Conservation (phyloP, 2,329 filamentous ascomycete genomes). For the Stachybotrys echinatus region DNA sequence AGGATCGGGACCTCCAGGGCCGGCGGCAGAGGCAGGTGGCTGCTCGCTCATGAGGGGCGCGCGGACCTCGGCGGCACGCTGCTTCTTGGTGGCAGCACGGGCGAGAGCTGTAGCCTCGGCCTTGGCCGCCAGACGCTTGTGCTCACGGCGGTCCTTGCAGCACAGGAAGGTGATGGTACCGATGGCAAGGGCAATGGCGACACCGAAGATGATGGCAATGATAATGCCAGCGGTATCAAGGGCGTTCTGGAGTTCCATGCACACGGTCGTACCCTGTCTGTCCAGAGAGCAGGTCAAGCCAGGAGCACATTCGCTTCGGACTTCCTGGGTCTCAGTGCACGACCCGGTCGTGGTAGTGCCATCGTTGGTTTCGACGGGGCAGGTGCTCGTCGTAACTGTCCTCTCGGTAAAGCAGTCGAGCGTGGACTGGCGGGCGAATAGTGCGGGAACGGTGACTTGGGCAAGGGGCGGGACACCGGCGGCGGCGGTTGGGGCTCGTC, state of each 20-base stretch:
- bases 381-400: conserved; percentile 28
- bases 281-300: conserved; percentile 40
- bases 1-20: conserved; percentile 20
- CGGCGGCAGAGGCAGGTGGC: conserved; percentile 13
- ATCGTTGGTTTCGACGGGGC: conserved; percentile 32
- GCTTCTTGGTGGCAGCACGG: conserved; percentile 40
- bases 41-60: conserved; percentile 31
- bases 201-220: conserved; percentile 41
- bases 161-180: conserved; percentile 42
- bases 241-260: conserved; percentile 21
- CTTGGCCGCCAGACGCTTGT: conserved; percentile 36
- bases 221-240: conserved; percentile 41
- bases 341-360: conserved; percentile 25
- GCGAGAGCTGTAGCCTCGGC: conserved; percentile 46
- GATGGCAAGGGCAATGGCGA: conserved; percentile 30
- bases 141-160: conserved; percentile 42
- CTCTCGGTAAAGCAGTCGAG: conserved; percentile 31
- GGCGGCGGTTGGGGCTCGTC: conserved; percentile 17
- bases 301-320: conserved; percentile 33
- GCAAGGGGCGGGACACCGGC: conserved; percentile 8
- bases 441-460: conserved; percentile 7
- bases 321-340: conserved; percentile 32
- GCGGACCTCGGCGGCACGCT: conserved; percentile 25
- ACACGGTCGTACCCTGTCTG: conserved; percentile 18
- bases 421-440: conserved; percentile 12